Base-by-base conservation (phyloP, 1,139 yeast species). In the Debaryomycetaceae sp. region DNA sequence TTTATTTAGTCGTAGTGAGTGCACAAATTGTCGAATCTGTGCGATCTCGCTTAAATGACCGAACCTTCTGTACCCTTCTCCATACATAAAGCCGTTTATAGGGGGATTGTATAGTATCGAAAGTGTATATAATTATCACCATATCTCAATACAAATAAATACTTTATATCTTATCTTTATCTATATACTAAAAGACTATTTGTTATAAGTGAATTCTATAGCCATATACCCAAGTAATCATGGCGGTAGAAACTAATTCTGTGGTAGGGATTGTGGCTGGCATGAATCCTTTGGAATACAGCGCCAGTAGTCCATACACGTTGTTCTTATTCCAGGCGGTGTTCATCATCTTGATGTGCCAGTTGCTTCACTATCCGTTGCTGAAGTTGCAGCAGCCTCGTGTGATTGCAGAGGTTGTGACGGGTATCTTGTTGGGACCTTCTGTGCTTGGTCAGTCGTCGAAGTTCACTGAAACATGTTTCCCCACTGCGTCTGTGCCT, bases 321-420 rank as follows among this genome's bases (percentile, higher is more conserved):
- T 48, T 82, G 8, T 81, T 81, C 53, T 64, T 82, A 29, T 79
- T 82, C 53, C 88, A 81, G 53, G 75, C 78, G 6, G 55, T 78
- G 13, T 65, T 82, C 48, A 78, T 83, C 51, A 70, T 81, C 41
- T 56, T 67, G 22, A 56, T 79, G 34, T 79, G 82, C 43, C 79
- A 79, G 39, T 24, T 79, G 5, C 51, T 85, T 5, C 81, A 83
- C 51, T 63, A 68, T 36, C 87, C 89, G 0, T 61, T 85, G 17
- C 67, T 79, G 8, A 70, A 60, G 44, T 54, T 85, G 33, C 79
- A 78, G 48, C 92, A 86, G 56, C 95, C 94, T 0, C 70, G 80
- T 41, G 94, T 85, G 33, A 83, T 85, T 41, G 86, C 89, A 5
- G 94, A 85, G 53, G 92, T 85, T 39, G 68, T 85, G 13, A 71